phyloP scores from a whole-genome alignment of 352 stramenopile species.

The Pythium sukuiense region DNA sequence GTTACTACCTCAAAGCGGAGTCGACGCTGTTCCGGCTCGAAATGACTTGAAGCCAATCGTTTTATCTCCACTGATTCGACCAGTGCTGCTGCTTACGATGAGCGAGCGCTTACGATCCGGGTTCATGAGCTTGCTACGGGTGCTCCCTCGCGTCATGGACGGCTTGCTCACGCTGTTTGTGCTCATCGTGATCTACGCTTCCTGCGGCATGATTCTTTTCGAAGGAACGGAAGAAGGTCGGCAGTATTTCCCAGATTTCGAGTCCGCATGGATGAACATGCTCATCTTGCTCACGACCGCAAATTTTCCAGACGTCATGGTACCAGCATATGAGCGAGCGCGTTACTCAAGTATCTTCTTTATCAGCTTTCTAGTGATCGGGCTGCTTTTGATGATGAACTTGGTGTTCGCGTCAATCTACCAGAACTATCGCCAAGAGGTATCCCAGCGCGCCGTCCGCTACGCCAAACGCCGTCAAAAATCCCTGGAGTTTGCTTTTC shows the following conservation, averaged over 20 bases:
- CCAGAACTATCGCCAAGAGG: conserved; percentile 58
- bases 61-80: conserved; percentile 43
- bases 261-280: conserved; percentile 53
- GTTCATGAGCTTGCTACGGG: conserved; percentile 48
- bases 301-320: conserved; percentile 86
- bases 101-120: conserved; percentile 46
- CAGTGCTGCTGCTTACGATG: conserved; percentile 52
- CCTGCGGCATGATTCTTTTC: conserved; percentile 67
- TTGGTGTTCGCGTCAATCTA: conserved; percentile 76
- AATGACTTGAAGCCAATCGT: conserved; percentile 32
- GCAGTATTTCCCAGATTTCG: conserved; percentile 52
- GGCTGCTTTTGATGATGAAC: conserved; percentile 81
- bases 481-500: conserved; percentile 53
- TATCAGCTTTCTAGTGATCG: conserved; percentile 64
- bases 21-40: not conserved
- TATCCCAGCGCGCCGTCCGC: conserved; percentile 30
- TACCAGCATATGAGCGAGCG: conserved; percentile 55
- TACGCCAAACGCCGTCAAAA: conserved; percentile 39
- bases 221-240: conserved; percentile 51
- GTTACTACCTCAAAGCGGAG: conserved; percentile 26
- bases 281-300: conserved; percentile 75
- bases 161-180: conserved; percentile 45
- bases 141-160: conserved; percentile 43
- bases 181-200: conserved; percentile 56
- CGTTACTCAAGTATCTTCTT: conserved; percentile 63